These are phyloP conservation scores for Odontarrhena argentea DNA, from an alignment of 345 rosid genomes.

Conservation along the genomic window DNA sequence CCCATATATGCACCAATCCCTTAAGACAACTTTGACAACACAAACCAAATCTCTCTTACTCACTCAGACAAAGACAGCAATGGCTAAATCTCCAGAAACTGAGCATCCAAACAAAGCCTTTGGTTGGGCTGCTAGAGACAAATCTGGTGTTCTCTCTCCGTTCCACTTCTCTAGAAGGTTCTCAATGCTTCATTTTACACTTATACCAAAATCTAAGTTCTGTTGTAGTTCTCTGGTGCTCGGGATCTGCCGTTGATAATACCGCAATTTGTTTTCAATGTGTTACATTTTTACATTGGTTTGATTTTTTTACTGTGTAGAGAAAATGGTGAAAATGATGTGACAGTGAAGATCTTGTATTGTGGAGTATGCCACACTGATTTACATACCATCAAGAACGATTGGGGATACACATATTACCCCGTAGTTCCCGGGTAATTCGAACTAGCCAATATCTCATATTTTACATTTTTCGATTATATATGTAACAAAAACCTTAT, in stretches of 20 bases:
- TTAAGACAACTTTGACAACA: neutral
- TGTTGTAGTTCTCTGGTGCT: neutral
- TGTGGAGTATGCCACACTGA: conserved; percentile 92
- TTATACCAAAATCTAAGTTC: neutral
- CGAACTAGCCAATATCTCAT: neutral
- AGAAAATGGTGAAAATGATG: conserved; percentile 80
- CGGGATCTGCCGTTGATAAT: no score
- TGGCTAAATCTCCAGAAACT: conserved; percentile 63
- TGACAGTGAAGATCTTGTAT: conserved; percentile 70
- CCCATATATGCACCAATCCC: conserved; percentile 24
- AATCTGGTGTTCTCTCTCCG: conserved; percentile 72
- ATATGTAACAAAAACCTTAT: neutral
- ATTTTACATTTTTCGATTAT: neutral
- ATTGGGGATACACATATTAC: conserved; percentile 69
- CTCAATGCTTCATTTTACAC: neutral
- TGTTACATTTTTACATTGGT: neutral
- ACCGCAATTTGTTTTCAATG: no score
- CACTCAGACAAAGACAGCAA: conserved; percentile 37
- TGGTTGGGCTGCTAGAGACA: conserved; percentile 87
- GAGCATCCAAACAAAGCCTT: conserved; percentile 68
- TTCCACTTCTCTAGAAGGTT: conserved; percentile 85
- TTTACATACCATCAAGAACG: conserved; percentile 60
- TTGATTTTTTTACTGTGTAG: conserved; percentile 39
- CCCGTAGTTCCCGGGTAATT: conserved; percentile 87
- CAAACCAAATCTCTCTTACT: conserved; percentile 5